These are phyloP conservation scores for Agaricus sinodeliciosus DNA, from an alignment of 768 basidiomycete species.

Conservation along the genomic window DNA sequence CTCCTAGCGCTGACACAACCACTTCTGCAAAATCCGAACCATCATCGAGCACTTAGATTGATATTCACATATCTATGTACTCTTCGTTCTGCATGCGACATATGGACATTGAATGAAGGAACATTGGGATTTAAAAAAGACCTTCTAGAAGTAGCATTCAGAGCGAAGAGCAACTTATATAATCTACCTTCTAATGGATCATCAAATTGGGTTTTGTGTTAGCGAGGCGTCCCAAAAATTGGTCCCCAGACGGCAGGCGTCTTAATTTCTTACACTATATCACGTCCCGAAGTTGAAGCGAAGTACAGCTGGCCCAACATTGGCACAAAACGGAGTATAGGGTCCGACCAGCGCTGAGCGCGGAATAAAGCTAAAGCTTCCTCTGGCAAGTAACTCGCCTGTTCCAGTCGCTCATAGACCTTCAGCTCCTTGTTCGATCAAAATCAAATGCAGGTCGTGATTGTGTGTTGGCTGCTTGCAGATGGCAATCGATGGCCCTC, in stretches of 20 bases:
- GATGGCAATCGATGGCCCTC: constrained; percentile 31
- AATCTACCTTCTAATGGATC: constrained; percentile 40
- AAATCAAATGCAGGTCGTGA: constrained; percentile 35
- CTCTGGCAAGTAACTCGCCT: constrained; percentile 39
- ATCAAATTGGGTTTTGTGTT: not conserved
- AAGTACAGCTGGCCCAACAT: too few species aligned
- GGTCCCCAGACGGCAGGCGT: too few species aligned
- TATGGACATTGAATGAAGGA: not conserved
- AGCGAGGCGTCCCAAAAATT: not conserved
- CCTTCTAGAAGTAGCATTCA: constrained; percentile 15
- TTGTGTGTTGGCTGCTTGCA: constrained; percentile 23
- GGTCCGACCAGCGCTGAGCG: not conserved
- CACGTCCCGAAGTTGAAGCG: too few species aligned
- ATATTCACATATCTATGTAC: not conserved
- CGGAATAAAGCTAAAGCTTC: constrained; percentile 22
- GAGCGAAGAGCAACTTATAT: constrained; percentile 38
- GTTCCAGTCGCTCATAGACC: constrained; percentile 40
- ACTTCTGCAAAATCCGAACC: not conserved
- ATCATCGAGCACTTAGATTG: not conserved
- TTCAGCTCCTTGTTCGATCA: constrained; percentile 36
- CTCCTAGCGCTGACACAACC: not conserved
- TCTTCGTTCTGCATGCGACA: not conserved
- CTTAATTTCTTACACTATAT: too few species aligned
- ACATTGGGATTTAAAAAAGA: not conserved
- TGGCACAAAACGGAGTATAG: too few species aligned